Evolutionary conservation across 306 rosid species (phyloP), one percentile per base, ranked within the genome.

Genomic region (Fragaria vesca): DNA sequence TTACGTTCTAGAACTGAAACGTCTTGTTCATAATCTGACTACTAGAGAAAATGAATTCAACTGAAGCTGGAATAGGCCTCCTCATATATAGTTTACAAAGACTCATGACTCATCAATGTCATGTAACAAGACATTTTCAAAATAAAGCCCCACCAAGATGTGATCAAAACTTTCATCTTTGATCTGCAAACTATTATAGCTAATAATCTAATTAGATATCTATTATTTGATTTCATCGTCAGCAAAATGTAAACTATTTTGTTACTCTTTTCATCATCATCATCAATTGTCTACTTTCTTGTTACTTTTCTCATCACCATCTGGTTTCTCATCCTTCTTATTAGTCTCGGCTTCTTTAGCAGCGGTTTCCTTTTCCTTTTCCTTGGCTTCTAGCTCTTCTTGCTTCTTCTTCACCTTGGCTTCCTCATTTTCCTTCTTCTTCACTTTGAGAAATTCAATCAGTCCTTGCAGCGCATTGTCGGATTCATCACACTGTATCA

Each of bases 391-490:
- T 2, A 10, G 66, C 75, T 69, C 82, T 72, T 60, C 78, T 46
- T 73, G 13, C 5, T 15, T 34, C 21, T 61, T 75, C 73, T 80
- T 67, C 13, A 40, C 57, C 48, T 71, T 47, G 5, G 77, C 85
- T 71, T 78, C 87, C 70, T 83, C 79, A 16, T 66, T 78, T 67
- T 72, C 83, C 50, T 12, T 20, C 80, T 21, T 73, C 73, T 76
- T 87, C 45, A 30, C 21, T 48, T 65, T 28, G 5, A 81, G 69
- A 21, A 87, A 87, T n/a, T 81, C 74, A 76, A 81, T 38, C 24
- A 87, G 67, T 18, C 69, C 79, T 5, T 17, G 36, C 1, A 84
- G 32, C 1, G 83, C 81, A 15, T 1, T 43, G 4, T 81, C 86
- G 0, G 61, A 55, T 2, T 79, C 76, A 0, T 74, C 79, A 9